phyloP scores from a whole-genome alignment of 208 protist genomes.

The Perkinsela sp. region DNA sequence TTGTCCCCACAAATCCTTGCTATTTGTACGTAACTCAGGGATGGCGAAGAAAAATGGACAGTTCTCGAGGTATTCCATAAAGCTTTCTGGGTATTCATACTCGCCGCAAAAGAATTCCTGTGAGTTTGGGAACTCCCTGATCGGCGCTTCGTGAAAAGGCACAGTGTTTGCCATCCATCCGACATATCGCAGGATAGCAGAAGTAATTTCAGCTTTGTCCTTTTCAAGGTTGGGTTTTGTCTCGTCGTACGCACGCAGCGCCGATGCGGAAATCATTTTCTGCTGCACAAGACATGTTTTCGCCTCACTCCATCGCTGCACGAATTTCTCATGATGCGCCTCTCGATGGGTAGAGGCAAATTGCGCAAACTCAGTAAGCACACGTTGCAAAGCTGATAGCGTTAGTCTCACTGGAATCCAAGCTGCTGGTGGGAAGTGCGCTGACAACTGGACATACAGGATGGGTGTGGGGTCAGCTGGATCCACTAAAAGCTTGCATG shows the following conservation, averaged over 20 bases:
- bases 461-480: slow-evolving; percentile 14
- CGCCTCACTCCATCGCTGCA: slow-evolving; percentile 18
- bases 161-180: slow-evolving; percentile 35
- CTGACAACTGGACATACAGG: slow-evolving; percentile 45
- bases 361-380: slow-evolving; percentile 42
- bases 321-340: slow-evolving; percentile 27
- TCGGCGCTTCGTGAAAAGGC: slow-evolving; percentile 25
- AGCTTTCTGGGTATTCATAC: slow-evolving; percentile 41
- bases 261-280: slow-evolving; percentile 8
- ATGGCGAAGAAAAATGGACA: slow-evolving; percentile 50
- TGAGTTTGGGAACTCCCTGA: slow-evolving; percentile 35
- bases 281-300: slow-evolving; percentile 26
- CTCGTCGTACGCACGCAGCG: slow-evolving; percentile 7
- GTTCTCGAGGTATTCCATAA: slow-evolving; percentile 50
- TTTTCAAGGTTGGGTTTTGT: background rate
- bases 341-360: slow-evolving; percentile 33
- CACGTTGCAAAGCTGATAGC: slow-evolving; percentile 28
- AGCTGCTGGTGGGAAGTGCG: slow-evolving; percentile 46
- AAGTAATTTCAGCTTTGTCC: background rate
- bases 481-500: slow-evolving; percentile 29
- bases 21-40: slow-evolving; percentile 31
- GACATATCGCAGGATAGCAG: slow-evolving; percentile 38
- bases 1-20: slow-evolving; percentile 28
- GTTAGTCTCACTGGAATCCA: slow-evolving; percentile 57
- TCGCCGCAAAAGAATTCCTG: slow-evolving; percentile 58